Percentiles rank a stretch among this genome's conserved stretches.
Conservation (phyloP, 192 early-diverging fungal species). For the Kickxella alabastrina region DNA sequence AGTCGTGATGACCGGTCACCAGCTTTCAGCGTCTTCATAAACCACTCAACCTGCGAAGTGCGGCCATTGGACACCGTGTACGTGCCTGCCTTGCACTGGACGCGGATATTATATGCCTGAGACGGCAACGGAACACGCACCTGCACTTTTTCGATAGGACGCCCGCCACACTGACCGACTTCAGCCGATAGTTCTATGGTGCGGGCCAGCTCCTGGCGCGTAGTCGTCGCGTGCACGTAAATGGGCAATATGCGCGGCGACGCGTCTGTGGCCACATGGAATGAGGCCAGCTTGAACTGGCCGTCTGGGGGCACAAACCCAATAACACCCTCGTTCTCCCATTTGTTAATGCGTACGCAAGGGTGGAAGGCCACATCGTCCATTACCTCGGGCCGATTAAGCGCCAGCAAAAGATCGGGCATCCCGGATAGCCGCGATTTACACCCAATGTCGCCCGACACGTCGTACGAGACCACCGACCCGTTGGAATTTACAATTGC, state of each 20-base stretch:
- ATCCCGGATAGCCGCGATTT: conserved; percentile 69
- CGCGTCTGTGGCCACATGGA: conserved; percentile 16
- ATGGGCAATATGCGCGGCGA: conserved; percentile 13
- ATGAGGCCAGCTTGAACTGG: conserved; percentile 67
- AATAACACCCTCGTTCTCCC: conserved; percentile 71
- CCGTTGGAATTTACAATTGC: conserved; percentile 69
- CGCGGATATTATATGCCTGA: conserved; percentile 38
- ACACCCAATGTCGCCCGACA: conserved; percentile 75
- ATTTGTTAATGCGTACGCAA: conserved; percentile 76
- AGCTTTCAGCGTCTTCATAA: conserved; percentile 11
- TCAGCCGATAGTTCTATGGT: conserved; percentile 18
- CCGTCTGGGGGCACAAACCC: conserved; percentile 96
- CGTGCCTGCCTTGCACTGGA: conserved; percentile 35
- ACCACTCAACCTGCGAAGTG: conserved; percentile 34
- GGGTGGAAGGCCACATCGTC: conserved; percentile 88
- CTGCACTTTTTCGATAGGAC: conserved; percentile 28
- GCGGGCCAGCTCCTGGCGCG: conserved; percentile 8
- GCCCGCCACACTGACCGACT: conserved; percentile 18
- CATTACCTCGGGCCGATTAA: conserved; percentile 65
- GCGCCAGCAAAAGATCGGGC: conserved; percentile 80
- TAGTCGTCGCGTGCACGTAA: conserved; percentile 9
- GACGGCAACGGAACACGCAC: conserved; percentile 24
- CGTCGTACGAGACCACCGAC: conserved; percentile 67
- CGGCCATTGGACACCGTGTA: conserved; percentile 22
- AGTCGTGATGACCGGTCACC: conserved; percentile 13